A percentile compares a stretch with the other conserved stretches of the same genome.
Evolutionary conservation across 768 basidiomycete species (phyloP).

Genomic region (Baorangia bicolor): DNA sequence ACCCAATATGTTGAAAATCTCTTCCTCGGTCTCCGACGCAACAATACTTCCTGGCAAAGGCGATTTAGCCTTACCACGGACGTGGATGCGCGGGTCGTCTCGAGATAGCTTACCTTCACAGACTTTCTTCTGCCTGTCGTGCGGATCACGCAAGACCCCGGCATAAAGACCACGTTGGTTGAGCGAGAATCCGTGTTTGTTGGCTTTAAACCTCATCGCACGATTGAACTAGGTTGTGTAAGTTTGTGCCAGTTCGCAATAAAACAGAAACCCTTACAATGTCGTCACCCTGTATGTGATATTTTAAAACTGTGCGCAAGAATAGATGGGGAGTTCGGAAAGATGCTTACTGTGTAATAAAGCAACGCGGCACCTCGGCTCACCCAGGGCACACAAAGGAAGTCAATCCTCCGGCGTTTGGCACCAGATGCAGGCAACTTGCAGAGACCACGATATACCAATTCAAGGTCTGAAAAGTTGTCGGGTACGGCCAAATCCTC

Average conservation of each 20-base stretch:
- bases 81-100: neutral
- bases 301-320: neutral
- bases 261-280: conserved; percentile 53
- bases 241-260: neutral
- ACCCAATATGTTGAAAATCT: conserved; percentile 78
- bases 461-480: conserved; percentile 65
- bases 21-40: conserved; percentile 82
- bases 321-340: neutral
- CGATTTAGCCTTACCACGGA: neutral
- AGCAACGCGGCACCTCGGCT: conserved; percentile 80
- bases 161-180: conserved; percentile 84
- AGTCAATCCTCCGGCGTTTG: conserved; percentile 75
- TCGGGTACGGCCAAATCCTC: conserved; percentile 78
- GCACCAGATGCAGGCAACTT: conserved; percentile 46
- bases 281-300: conserved; percentile 69
- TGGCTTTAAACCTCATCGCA: conserved; percentile 81
- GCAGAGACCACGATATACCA: conserved; percentile 82
- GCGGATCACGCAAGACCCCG: conserved; percentile 70
- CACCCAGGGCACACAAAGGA: conserved; percentile 77
- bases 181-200: conserved; percentile 74
- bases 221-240: conserved; percentile 72
- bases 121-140: conserved; percentile 57
- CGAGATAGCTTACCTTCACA: conserved; percentile 45
- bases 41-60: conserved; percentile 54
- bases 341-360: conserved; percentile 80